Evolutionary conservation across 805 yeast genomes (phyloP), one percentile per base, ranked within the genome.

Genomic region (Candida khao-thaluensis): DNA sequence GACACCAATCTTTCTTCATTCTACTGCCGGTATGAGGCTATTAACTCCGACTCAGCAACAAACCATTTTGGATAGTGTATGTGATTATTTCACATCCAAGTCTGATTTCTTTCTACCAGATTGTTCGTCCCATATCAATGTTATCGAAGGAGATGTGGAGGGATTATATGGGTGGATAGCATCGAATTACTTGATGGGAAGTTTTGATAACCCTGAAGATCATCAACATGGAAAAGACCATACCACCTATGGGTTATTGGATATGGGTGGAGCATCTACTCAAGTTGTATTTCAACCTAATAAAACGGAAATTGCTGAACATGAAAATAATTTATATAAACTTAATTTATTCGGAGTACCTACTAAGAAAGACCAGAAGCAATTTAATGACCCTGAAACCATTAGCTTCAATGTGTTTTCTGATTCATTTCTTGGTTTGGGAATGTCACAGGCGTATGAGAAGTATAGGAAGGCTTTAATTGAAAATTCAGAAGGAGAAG

Each of bases 141-240:
- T 78, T 9, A 72, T 82, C 6, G 78, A 77, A 42, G 88, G 87
- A 0, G 83, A 80, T 44, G 58, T 69, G 3, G 88, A 82, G 53
- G 88, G 87, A 0, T 44, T 81, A 9, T 79, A 78, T 48, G 81
- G 82, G 2, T 82, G 88, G 88, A 58, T 81, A 7, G 72, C 84
- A 0, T 54, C 81, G 17, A 82, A 82, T 51, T 78, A 77, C 37
- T 53, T 78, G 44, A 63, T 73, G 20, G 77, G 77, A 1, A 52
- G 76, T 0, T 59, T 77, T 24, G 67, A 62, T 26, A 38, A 54
- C n/a, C 68, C 69, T 1, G 49, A 46, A 8, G 47, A 52, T 4
- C 72, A 66, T 33, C 52, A 66, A 23, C 74, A 68, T 38, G 77
- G 76, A 5, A 63, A 69, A 31, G 59, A 60, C 32, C 71, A 69